Percentiles rank a stretch among this genome's conserved stretches.
phyloP scores from a whole-genome alignment of 768 basidiomycete genomes.

The Tylopilus sp. region DNA sequence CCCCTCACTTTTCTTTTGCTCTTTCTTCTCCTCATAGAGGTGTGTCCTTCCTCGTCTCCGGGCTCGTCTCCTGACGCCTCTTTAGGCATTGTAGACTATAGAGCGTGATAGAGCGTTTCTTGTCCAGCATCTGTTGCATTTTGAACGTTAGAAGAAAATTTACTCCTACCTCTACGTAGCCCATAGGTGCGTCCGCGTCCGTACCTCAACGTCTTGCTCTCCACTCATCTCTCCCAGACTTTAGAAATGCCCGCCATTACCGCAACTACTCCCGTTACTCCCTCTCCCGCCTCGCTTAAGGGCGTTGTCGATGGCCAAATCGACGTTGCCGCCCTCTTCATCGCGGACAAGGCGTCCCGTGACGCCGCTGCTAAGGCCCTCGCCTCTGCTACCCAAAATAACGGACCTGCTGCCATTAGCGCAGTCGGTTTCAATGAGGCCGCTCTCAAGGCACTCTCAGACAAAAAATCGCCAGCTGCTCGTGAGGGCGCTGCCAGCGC shows the following conservation, averaged over 20 bases:
- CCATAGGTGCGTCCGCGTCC: conserved; percentile 39
- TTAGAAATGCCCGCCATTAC: conserved; percentile 80
- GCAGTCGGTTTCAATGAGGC: conserved; percentile 69
- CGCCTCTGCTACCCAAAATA: conserved; percentile 74
- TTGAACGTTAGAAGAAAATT: conserved; percentile 34
- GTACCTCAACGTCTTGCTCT: background rate
- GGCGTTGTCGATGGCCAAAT: conserved; percentile 61
- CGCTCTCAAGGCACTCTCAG: conserved; percentile 77
- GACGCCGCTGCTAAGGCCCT: conserved; percentile 66
- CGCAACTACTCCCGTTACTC: conserved; percentile 53
- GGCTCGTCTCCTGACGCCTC: conserved; percentile 2
- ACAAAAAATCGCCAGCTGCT: conserved; percentile 92
- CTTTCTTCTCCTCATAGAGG: conserved; percentile 32
- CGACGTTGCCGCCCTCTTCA: conserved; percentile 75
- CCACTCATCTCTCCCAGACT: conserved; percentile 38
- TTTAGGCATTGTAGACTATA: conserved; percentile 41
- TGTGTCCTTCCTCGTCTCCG: conserved; percentile 7
- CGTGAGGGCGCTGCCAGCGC: conserved; percentile 86
- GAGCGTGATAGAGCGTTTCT: conserved; percentile 59
- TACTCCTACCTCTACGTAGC: conserved; percentile 32
- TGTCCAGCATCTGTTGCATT: conserved; percentile 52
- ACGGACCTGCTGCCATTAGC: conserved; percentile 75
- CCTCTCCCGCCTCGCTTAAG: conserved; percentile 72
- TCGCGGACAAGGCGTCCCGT: conserved; percentile 80
- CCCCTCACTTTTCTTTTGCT: conserved; percentile 30